These are phyloP conservation scores for Eugenia klotzschiana DNA, from an alignment of 441 rosid genomes.

Conservation along the genomic window DNA sequence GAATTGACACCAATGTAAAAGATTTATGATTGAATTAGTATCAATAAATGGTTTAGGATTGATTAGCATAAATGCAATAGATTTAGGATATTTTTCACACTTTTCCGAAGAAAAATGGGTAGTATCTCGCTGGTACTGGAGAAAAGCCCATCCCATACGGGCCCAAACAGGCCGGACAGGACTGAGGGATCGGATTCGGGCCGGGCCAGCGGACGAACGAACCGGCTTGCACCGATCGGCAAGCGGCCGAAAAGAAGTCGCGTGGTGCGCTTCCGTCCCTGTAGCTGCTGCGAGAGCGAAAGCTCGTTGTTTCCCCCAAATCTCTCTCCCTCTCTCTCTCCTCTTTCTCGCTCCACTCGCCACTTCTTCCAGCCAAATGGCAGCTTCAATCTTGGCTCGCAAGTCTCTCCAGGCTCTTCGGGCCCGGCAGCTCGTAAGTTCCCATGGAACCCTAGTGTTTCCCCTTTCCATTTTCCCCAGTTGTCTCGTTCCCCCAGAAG, in stretches of 20 bases:
- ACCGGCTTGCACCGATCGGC: neutral
- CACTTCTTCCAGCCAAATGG: neutral
- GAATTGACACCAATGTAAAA: too few relatives aligned
- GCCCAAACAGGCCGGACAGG: neutral
- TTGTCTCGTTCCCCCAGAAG: neutral
- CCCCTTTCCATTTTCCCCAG: neutral
- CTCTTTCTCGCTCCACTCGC: neutral
- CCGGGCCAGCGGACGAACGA: neutral
- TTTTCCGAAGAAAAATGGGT: too few relatives aligned
- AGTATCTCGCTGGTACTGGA: too few relatives aligned
- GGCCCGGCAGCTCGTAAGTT: conserved; percentile 63
- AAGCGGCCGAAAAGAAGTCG: neutral
- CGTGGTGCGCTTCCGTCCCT: neutral
- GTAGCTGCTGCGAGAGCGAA: neutral
- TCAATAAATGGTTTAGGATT: too few relatives aligned
- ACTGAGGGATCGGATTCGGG: neutral
- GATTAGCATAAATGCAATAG: too few relatives aligned
- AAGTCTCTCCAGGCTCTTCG: conserved; percentile 60
- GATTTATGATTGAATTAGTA: too few relatives aligned
- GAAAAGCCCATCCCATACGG: neutral
- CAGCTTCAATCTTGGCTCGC: conserved; percentile 69
- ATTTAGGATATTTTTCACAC: too few relatives aligned
- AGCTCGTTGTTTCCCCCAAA: neutral
- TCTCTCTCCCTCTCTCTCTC: neutral
- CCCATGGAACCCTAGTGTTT: neutral